phyloP scores from a whole-genome alignment of 441 rosid species.

The Pelargonium fulgidum region DNA sequence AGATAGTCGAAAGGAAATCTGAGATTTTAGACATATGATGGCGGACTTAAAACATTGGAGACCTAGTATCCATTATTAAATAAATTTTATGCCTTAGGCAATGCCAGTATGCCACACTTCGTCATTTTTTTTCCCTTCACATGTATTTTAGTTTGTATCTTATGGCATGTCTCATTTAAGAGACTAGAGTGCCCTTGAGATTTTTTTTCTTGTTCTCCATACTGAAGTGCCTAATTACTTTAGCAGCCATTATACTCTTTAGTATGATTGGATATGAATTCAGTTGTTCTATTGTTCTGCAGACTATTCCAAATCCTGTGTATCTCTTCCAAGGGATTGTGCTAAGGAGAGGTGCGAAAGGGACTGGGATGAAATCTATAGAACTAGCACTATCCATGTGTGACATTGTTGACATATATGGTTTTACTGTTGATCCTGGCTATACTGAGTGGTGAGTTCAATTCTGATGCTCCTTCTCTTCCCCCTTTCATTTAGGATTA shows the following conservation, averaged over 20 bases:
- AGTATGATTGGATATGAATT: background rate
- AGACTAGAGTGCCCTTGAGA: background rate
- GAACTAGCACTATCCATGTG: conserved; percentile 98
- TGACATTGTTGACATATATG: conserved; percentile 87
- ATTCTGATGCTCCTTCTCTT: conserved; percentile 3
- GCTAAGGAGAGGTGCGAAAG: conserved; percentile 95
- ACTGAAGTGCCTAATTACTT: background rate
- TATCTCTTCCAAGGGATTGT: conserved; percentile 98
- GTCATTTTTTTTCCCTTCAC: too few species aligned
- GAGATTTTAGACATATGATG: conserved; percentile 4
- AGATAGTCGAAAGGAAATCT: conserved; percentile 5
- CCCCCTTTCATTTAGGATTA: too few species aligned
- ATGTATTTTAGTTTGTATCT: too few species aligned
- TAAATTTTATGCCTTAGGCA: background rate
- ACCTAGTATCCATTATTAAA: conserved; percentile 10
- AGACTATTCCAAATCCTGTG: conserved; percentile 91
- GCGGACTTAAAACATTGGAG: background rate
- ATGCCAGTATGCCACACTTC: too few species aligned
- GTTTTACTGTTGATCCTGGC: conserved; percentile 99
- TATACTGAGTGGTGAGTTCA: conserved; percentile 80
- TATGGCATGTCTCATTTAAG: too few species aligned
- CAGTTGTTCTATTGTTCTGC: conserved; percentile 18
- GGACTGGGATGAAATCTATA: conserved; percentile 96
- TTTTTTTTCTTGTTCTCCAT: too few species aligned
- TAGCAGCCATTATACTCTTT: background rate